These are phyloP conservation scores for Rhodotorula sp. DNA, from an alignment of 1,284 basidiomycete genomes.

Conservation along the genomic window DNA sequence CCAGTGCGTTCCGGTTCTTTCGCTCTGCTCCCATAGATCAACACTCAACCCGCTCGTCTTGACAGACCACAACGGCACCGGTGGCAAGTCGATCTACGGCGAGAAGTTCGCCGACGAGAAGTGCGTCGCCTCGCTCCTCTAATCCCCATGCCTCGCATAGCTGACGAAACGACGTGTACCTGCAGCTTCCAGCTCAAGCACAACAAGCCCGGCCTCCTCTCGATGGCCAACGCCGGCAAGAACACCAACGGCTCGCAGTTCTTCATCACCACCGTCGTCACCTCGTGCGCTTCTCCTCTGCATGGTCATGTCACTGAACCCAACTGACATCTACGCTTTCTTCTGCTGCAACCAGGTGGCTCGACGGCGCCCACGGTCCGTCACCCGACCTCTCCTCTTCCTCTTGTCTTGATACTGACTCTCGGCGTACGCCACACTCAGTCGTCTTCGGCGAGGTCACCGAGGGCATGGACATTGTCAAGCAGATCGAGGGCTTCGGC, in stretches of 20 bases:
- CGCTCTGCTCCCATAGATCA: too few species aligned
- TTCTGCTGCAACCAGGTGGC: slow-evolving; percentile 10
- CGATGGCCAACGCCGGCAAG: slow-evolving; percentile 65
- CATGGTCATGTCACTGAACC: too few species aligned
- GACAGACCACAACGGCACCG: slow-evolving; percentile 56
- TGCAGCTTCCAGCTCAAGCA: slow-evolving; percentile 54
- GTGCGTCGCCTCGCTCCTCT: slow-evolving; percentile 1
- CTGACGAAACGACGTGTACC: background rate
- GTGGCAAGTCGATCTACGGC: slow-evolving; percentile 49
- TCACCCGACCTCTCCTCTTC: slow-evolving; percentile 47
- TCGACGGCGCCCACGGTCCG: slow-evolving; percentile 55
- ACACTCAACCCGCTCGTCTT: background rate
- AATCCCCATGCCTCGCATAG: background rate
- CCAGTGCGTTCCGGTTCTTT: slow-evolving; percentile 36
- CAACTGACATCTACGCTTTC: too few species aligned
- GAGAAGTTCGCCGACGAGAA: slow-evolving; percentile 48
- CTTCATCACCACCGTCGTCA: slow-evolving; percentile 50
- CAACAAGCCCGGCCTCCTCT: slow-evolving; percentile 57
- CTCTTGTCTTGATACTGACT: slow-evolving; percentile 55
- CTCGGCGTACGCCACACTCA: too few species aligned
- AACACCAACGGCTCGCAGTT: slow-evolving; percentile 55
- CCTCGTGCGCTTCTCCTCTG: slow-evolving; percentile 19
- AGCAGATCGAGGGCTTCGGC: slow-evolving; percentile 60
- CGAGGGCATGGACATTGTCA: slow-evolving; percentile 66
- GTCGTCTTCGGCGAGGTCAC: slow-evolving; percentile 53